Base-by-base conservation (phyloP, 768 basidiomycete genomes). In the Tubosaeta brunneosetosa region DNA sequence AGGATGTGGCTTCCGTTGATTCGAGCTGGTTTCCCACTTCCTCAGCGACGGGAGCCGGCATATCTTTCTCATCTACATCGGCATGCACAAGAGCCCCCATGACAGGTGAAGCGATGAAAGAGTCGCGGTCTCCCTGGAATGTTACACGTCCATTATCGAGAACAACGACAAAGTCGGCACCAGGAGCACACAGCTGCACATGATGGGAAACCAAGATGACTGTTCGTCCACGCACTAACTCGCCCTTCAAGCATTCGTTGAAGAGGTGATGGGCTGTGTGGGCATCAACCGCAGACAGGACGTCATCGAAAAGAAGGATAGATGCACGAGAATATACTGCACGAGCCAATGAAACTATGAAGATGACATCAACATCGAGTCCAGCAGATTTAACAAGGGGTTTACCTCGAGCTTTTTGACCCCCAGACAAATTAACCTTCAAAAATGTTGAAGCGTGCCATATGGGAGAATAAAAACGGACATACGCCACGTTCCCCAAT, bases 141-240 rank as follows among this genome's bases (percentile, higher is more conserved):
- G 79, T 72, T 13, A 94, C 78, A n/a, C 82, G 80, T 29, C 79
- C 80, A 48, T 74, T 72, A 33, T 92, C 89, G 27, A 93, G 75
- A 13, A 87, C 84, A 36, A 95, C 88, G 58, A 97, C 77, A 67
- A 91, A 94, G 25, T 71, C 73, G 2, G 94, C 91, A 29, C 82
- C 86, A 1, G 89, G 82, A 3, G 83, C 78, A 62, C 91, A 93
- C 4, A 98, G 77, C 62, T 93, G 88, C 32, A 97, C 88, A 63
- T 95, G 93, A 63, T 99, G 95, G 3, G 94, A 97, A 47, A 97
- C 93, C 22, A 98, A 77, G 42, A 97, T 76, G 45, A 95, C 73
- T 1, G 94, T 97, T 44, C 94, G 78, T 16, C 82, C 84, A n/a
- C 73, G 68, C 65, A 93, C 76, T 38, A 97, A 72, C 44, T 88